Evolutionary conservation across 2,329 filamentous ascomycete species (phyloP).

Genomic region (Didymosphaeria variabile): DNA sequence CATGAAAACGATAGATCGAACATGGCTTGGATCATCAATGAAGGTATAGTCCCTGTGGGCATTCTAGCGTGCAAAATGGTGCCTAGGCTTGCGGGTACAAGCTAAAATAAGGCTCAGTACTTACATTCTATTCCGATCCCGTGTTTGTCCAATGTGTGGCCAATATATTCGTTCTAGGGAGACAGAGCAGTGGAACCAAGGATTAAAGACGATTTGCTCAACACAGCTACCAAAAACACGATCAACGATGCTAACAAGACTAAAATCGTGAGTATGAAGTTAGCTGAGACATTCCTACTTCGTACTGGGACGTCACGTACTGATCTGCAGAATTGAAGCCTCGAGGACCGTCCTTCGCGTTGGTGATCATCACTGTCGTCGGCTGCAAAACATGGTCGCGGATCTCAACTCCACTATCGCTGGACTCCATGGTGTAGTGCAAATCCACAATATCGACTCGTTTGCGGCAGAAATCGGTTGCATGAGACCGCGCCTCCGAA

Average conservation of each 20-base stretch:
- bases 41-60: neutral
- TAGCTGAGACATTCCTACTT: neutral
- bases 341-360: neutral
- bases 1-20: neutral
- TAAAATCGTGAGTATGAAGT: neutral
- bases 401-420: neutral
- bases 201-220: neutral
- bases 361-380: conserved; percentile 5
- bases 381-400: neutral
- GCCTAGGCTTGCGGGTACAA: neutral
- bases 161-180: conserved; percentile 3
- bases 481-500: conserved; percentile 7
- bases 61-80: conserved; percentile 1
- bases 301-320: conserved; percentile 4
- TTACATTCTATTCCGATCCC: neutral
- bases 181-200: neutral
- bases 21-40: neutral
- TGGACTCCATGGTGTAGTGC: conserved; percentile 1
- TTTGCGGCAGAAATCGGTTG: conserved; percentile 1
- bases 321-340: conserved; percentile 7
- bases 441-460: conserved; percentile 1
- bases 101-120: neutral
- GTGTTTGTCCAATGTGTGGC: conserved; percentile 2
- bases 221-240: conserved; percentile 5
- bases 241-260: conserved; percentile 5